Conservation (phyloP, 257 asterid species). For the Nicotiana tabacum region DNA sequence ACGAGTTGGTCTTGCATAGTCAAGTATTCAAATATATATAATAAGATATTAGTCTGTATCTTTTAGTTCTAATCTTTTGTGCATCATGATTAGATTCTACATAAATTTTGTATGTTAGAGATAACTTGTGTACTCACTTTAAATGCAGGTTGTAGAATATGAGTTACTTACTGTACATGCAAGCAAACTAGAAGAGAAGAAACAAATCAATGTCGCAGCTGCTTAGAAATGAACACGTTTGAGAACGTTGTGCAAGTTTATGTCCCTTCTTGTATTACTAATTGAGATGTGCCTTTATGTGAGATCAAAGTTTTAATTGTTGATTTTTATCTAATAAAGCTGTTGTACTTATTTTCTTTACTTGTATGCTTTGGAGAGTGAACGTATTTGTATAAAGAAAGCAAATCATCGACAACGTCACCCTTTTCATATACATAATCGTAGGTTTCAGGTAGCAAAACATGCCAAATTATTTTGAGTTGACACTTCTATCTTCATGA, state of each 20-base stretch:
- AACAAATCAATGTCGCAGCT: constrained; percentile 15
- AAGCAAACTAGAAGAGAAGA: constrained; percentile 28
- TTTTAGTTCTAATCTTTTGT: background rate
- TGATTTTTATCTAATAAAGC: background rate
- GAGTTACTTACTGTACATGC: constrained; percentile 33
- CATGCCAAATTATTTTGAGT: no score
- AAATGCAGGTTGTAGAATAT: constrained; percentile 26
- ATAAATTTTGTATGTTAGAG: background rate
- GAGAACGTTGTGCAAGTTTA: background rate
- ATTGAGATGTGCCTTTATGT: background rate
- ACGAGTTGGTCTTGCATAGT: no score
- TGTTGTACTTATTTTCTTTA: background rate
- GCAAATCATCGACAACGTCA: no score
- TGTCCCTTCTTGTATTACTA: background rate
- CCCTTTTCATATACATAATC: no score
- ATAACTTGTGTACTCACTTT: background rate
- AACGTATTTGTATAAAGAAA: no score
- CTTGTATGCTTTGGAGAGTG: no score
- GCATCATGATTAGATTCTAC: background rate
- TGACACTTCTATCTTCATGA: no score
- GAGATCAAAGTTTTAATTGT: background rate
- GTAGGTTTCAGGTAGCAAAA: no score
- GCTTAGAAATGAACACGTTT: background rate
- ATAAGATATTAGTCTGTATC: no score
- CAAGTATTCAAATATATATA: no score